These are phyloP conservation scores for Oryza officinalis DNA, from an alignment of 176 grass and related monocot species.

Conservation along the genomic window DNA sequence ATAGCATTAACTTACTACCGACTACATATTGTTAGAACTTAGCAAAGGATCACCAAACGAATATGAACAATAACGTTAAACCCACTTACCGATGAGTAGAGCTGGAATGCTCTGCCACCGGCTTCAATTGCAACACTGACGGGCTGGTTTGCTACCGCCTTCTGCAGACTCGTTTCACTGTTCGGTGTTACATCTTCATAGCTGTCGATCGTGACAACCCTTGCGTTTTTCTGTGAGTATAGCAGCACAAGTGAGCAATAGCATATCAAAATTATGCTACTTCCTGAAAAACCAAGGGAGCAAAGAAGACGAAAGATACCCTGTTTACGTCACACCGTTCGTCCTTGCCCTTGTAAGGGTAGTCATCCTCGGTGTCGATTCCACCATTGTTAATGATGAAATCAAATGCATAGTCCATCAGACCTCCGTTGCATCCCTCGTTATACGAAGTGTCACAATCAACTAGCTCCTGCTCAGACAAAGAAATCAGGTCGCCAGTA, in stretches of 20 bases:
- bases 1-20: not conserved
- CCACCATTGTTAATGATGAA: conserved; percentile 88
- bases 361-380: conserved; percentile 64
- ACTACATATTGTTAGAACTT: not conserved
- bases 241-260: not conserved
- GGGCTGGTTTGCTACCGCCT: conserved; percentile 76
- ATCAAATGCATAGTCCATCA: conserved; percentile 87
- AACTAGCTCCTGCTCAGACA: conserved; percentile 89
- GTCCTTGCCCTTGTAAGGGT: conserved; percentile 64
- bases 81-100: conserved; percentile 65
- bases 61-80: not conserved
- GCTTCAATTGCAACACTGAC: conserved; percentile 84
- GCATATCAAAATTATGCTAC: not conserved
- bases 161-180: conserved; percentile 64
- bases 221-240: conserved; percentile 67
- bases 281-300: not conserved
- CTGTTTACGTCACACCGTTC: conserved; percentile 55
- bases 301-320: conserved; percentile 37
- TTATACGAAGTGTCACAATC: conserved; percentile 90
- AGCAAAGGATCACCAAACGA: not conserved
- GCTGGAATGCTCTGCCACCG: conserved; percentile 68
- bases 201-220: conserved; percentile 69
- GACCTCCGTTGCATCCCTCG: conserved; percentile 82
- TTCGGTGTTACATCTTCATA: conserved; percentile 77
- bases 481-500: conserved; percentile 58